Evolutionary conservation across 441 rosid genomes (phyloP).

Genomic region (Euphorbia schlechtendalii): DNA sequence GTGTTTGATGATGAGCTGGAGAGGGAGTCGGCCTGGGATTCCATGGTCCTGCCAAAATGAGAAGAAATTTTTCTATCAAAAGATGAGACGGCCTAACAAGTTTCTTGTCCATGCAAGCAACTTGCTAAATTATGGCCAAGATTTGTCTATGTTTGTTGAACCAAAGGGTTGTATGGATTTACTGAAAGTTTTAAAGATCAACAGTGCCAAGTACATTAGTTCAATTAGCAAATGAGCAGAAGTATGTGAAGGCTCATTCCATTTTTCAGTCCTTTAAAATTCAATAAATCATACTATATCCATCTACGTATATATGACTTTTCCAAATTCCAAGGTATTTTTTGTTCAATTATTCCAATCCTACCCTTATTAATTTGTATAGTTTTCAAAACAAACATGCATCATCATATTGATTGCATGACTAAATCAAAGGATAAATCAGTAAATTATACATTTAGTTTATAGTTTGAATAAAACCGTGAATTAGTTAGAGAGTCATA

Average conservation of each 20-base stretch:
- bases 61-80: slow-evolving; percentile 9
- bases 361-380: no score
- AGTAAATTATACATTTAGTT: no score
- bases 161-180: not conserved
- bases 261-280: not conserved
- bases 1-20: slow-evolving; percentile 20
- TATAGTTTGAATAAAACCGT: no score
- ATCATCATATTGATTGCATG: no score
- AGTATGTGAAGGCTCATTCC: not conserved
- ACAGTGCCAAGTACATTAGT: not conserved
- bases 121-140: not conserved
- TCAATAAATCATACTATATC: not conserved
- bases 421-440: no score
- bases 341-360: no score
- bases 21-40: slow-evolving; percentile 22
- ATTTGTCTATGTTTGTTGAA: not conserved
- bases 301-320: no score
- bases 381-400: no score
- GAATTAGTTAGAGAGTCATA: no score
- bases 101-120: not conserved
- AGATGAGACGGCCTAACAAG: not conserved
- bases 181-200: not conserved
- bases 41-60: slow-evolving; percentile 33
- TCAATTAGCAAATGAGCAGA: no score
- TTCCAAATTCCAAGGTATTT: no score